Conservation (phyloP, 768 basidiomycete species). For the Suillus placidus region DNA sequence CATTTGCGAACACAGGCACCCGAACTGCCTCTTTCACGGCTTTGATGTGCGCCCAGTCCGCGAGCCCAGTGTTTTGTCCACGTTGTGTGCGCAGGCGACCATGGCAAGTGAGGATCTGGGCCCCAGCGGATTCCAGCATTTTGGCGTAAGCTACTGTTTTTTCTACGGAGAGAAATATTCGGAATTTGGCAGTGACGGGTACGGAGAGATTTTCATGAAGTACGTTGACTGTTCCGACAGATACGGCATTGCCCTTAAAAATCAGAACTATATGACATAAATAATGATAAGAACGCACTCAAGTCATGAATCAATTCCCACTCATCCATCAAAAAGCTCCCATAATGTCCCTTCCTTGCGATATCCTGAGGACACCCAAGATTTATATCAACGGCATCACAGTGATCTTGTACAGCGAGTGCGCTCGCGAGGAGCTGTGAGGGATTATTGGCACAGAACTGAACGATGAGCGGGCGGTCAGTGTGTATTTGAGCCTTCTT, state of each 20-base stretch:
- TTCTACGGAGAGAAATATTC: constrained; percentile 82
- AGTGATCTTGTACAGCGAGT: constrained; percentile 69
- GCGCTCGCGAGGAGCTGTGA: constrained; percentile 79
- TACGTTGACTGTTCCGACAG: constrained; percentile 64
- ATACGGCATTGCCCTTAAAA: not conserved
- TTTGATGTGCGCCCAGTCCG: constrained; percentile 87
- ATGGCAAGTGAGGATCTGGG: constrained; percentile 93
- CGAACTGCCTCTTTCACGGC: constrained; percentile 90
- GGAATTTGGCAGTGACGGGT: constrained; percentile 97
- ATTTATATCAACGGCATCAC: constrained; percentile 95
- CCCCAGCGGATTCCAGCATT: constrained; percentile 95
- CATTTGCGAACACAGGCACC: constrained; percentile 96
- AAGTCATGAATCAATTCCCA: constrained; percentile 87
- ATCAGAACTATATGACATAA: not conserved
- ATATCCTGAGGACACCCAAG: constrained; percentile 96
- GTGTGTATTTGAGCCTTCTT: constrained; percentile 75
- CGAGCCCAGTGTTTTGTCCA: constrained; percentile 82
- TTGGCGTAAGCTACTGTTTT: constrained; percentile 93
- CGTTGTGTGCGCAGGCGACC: constrained; percentile 91
- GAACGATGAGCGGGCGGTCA: constrained; percentile 89
- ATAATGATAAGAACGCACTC: constrained; percentile 48
- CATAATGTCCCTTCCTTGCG: constrained; percentile 84
- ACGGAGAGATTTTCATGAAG: constrained; percentile 81
- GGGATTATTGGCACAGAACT: constrained; percentile 93
- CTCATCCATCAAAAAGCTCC: constrained; percentile 91